Conservation (phyloP, 768 basidiomycete species). For the Leccinum subtestaceum region DNA sequence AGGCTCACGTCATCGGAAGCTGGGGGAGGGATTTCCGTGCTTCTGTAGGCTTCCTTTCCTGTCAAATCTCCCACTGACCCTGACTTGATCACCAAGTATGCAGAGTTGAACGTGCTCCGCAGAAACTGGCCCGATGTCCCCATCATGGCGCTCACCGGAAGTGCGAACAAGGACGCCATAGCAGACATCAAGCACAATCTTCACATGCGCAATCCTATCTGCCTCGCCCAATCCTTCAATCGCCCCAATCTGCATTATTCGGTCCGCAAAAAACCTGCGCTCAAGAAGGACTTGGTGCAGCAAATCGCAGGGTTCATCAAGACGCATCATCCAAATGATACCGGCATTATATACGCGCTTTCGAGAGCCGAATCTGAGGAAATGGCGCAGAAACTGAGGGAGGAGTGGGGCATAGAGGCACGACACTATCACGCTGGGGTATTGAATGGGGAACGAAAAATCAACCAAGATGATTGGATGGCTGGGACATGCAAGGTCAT, state of each 20-base stretch:
- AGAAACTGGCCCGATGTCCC: constrained; percentile 75
- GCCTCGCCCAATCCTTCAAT: constrained; percentile 84
- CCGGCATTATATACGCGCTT: constrained; percentile 85
- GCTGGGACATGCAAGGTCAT: constrained; percentile 70
- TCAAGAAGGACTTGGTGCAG: constrained; percentile 42
- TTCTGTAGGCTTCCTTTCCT: constrained; percentile 48
- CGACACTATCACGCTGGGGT: constrained; percentile 87
- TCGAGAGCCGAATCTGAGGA: constrained; percentile 75
- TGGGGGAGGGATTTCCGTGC: constrained; percentile 95
- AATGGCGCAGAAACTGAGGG: constrained; percentile 64
- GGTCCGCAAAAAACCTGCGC: constrained; percentile 48
- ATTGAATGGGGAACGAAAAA: constrained; percentile 55
- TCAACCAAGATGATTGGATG: constrained; percentile 73
- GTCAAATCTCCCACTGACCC: constrained; percentile 1
- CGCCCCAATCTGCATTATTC: constrained; percentile 86
- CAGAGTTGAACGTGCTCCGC: constrained; percentile 63
- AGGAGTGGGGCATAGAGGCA: constrained; percentile 57
- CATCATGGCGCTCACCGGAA: constrained; percentile 96
- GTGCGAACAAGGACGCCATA: constrained; percentile 76
- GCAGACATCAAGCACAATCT: constrained; percentile 77
- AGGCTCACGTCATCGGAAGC: constrained; percentile 90
- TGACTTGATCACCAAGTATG: constrained; percentile 50
- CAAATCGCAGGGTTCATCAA: constrained; percentile 73
- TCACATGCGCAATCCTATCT: constrained; percentile 53
- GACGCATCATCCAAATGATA: constrained; percentile 49